Conservation (phyloP, 768 basidiomycete genomes). For the Leccinum pellstonianum region DNA sequence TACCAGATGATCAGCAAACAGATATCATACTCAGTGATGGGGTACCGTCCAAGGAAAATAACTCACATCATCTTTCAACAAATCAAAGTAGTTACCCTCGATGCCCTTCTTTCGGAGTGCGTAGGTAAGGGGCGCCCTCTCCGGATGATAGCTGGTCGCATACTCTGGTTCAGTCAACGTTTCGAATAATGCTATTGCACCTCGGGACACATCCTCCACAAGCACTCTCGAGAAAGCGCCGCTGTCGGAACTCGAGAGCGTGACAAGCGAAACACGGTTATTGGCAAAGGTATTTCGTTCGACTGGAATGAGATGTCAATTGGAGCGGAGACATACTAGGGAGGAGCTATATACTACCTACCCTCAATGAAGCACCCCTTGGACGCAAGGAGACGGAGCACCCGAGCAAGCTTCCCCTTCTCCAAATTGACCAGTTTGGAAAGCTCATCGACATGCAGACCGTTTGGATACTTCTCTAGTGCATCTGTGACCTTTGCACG, state of each 20-base stretch:
- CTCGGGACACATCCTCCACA: constrained; percentile 13
- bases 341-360: background rate
- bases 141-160: constrained; percentile 22
- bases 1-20: background rate
- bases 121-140: constrained; percentile 22
- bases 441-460: background rate
- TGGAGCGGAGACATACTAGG: background rate
- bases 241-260: constrained; percentile 13
- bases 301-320: constrained; percentile 15
- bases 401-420: constrained; percentile 10
- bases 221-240: constrained; percentile 11
- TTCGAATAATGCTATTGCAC: constrained; percentile 23
- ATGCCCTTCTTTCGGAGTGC: constrained; percentile 17
- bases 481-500: background rate
- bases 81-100: constrained; percentile 21
- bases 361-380: constrained; percentile 35
- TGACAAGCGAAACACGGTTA: constrained; percentile 33
- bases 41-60: background rate
- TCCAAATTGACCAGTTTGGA: background rate
- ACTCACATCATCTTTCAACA: constrained; percentile 24
- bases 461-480: background rate
- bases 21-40: background rate
- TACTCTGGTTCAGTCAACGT: constrained; percentile 26
- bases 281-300: constrained; percentile 12
- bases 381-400: constrained; percentile 32